A percentile compares a stretch with the other conserved stretches of the same genome.
These are phyloP conservation scores for Parastagonospora nodorum DNA, from an alignment of 2,329 filamentous ascomycete species.

Conservation along the genomic window DNA sequence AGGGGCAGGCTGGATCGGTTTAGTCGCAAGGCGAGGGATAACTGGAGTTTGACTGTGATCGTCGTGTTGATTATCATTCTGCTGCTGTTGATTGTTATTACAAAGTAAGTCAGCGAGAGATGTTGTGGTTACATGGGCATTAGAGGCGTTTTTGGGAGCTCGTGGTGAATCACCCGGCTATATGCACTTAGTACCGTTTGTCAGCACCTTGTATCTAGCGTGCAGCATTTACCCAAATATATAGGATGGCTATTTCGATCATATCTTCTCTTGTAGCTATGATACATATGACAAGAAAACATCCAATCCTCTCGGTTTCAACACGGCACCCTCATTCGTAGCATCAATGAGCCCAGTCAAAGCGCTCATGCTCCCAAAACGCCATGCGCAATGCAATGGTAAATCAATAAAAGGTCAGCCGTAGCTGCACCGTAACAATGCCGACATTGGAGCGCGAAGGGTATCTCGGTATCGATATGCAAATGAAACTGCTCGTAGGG, in stretches of 20 bases:
- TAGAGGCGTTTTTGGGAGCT: too few species aligned
- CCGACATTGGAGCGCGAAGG: constrained; percentile 18
- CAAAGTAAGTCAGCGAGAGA: constrained; percentile 40
- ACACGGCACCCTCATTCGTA: too few species aligned
- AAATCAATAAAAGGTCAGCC: constrained; percentile 3
- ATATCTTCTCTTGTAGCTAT: too few species aligned
- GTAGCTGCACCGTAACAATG: constrained; percentile 10
- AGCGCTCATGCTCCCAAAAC: constrained; percentile 13
- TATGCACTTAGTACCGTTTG: too few species aligned
- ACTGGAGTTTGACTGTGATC: constrained; percentile 86
- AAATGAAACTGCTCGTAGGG: constrained; percentile 25
- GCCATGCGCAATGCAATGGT: constrained; percentile 26
- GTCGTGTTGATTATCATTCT: constrained; percentile 78
- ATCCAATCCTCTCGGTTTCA: too few species aligned
- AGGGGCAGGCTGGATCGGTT: constrained; percentile 73
- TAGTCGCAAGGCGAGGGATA: constrained; percentile 75
- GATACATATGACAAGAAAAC: too few species aligned
- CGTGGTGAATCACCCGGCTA: too few species aligned
- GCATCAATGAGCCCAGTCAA: too few species aligned
- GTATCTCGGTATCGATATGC: constrained; percentile 38
- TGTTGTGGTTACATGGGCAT: too few species aligned
- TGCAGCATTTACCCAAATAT: too few species aligned
- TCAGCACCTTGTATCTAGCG: too few species aligned
- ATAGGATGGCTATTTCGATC: too few species aligned
- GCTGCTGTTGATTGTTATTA: constrained; percentile 78